These are phyloP conservation scores for Dillenia turbinata DNA, from an alignment of 164 flowering plant species.

Conservation along the genomic window DNA sequence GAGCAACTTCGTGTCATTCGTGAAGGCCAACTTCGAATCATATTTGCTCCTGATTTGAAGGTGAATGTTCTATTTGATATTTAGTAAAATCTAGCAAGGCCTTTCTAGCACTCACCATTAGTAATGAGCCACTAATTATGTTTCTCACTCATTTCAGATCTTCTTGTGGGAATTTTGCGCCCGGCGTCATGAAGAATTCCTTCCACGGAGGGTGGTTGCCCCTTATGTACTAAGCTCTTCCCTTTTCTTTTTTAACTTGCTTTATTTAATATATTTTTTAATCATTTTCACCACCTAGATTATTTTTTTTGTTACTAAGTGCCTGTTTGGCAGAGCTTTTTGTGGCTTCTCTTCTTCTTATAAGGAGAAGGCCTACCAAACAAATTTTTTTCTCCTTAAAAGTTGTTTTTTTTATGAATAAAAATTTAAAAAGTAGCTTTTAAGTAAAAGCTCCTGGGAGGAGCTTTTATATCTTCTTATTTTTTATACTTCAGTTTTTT, in stretches of 20 bases:
- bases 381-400: too few species aligned
- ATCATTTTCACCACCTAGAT: neutral
- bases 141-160: constrained; percentile 39
- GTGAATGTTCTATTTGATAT: constrained; percentile 21
- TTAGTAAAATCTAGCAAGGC: too few species aligned
- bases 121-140: neutral
- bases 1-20: constrained; percentile 93
- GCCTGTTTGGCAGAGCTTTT: too few species aligned
- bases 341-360: too few species aligned
- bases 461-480: too few species aligned
- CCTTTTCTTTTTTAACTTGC: constrained; percentile 1
- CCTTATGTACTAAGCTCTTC: constrained; percentile 66
- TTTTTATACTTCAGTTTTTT: too few species aligned
- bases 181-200: constrained; percentile 90
- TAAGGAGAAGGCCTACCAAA: too few species aligned
- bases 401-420: too few species aligned
- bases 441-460: too few species aligned
- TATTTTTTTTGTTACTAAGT: too few species aligned
- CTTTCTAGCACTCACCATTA: neutral
- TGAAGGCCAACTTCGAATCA: constrained; percentile 91
- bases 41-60: constrained; percentile 83
- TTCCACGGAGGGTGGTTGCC: constrained; percentile 79
- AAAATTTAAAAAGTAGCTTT: too few species aligned
- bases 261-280: neutral
- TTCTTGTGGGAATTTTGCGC: constrained; percentile 98